Evolutionary conservation across 495 filamentous ascomycete genomes (phyloP).

Genomic region (Tuber microsphaerosporum): DNA sequence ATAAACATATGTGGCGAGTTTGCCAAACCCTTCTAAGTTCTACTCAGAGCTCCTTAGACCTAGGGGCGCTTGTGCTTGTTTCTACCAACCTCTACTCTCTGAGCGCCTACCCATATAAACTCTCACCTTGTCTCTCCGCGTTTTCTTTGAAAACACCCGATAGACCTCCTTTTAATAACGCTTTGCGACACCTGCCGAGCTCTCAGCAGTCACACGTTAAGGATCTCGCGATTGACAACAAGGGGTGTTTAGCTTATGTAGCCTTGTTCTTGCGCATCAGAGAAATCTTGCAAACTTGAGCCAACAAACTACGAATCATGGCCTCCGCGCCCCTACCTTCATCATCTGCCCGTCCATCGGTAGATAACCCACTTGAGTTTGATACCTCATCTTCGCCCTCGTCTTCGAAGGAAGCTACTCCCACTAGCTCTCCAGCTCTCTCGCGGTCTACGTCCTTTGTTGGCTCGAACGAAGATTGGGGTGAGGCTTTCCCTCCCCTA

Average conservation of each 20-base stretch:
- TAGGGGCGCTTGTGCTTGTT: background rate
- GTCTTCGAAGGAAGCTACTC: conserved; percentile 10
- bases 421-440: conserved; percentile 20
- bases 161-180: background rate
- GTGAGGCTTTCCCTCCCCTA: conserved; percentile 71
- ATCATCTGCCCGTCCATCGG: conserved; percentile 18
- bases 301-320: conserved; percentile 11
- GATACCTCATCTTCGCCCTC: conserved; percentile 26
- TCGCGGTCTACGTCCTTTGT: conserved; percentile 32
- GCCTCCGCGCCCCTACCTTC: conserved; percentile 9
- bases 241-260: background rate
- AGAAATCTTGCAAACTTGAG: background rate
- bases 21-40: background rate
- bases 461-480: conserved; percentile 63
- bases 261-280: background rate
- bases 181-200: background rate
- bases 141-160: background rate
- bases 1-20: background rate
- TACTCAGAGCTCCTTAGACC: background rate
- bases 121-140: background rate
- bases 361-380: conserved; percentile 20
- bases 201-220: background rate
- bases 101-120: background rate
- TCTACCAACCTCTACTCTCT: background rate
- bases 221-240: background rate